Evolutionary conservation across 345 rosid species (phyloP).

Genomic region (Brassica incana): DNA sequence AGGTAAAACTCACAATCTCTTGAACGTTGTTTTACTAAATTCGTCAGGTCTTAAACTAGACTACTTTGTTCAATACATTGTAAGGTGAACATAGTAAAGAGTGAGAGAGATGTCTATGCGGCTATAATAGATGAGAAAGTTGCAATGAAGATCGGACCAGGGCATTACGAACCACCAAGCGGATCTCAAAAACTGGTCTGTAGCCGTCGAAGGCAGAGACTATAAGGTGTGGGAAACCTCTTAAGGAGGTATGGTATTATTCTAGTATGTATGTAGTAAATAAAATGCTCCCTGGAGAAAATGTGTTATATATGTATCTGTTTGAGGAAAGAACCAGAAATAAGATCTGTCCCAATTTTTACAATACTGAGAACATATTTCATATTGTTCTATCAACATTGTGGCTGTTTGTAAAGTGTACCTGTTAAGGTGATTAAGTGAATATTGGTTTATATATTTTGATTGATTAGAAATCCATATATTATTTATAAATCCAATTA

Average conservation of each 20-base stretch:
- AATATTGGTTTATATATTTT: background rate
- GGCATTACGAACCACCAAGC: slow-evolving; percentile 68
- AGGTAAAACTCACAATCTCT: slow-evolving; percentile 43
- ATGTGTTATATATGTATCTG: slow-evolving; percentile 10
- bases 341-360: slow-evolving; percentile 18
- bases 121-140: slow-evolving; percentile 78
- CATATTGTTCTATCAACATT: slow-evolving; percentile 29
- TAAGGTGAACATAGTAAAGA: slow-evolving; percentile 67
- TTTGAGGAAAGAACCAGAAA: slow-evolving; percentile 18
- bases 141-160: slow-evolving; percentile 94
- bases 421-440: background rate
- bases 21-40: background rate
- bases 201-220: slow-evolving; percentile 66
- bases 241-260: slow-evolving; percentile 25
- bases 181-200: slow-evolving; percentile 60
- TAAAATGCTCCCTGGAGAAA: slow-evolving; percentile 22
- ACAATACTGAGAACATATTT: slow-evolving; percentile 18
- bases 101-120: slow-evolving; percentile 82
- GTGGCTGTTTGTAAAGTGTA: slow-evolving; percentile 11
- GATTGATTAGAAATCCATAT: no score
- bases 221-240: slow-evolving; percentile 93
- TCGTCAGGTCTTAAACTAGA: background rate
- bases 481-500: no score
- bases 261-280: slow-evolving; percentile 5
- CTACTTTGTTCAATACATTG: slow-evolving; percentile 7